A percentile compares a stretch with the other conserved stretches of the same genome.
Conservation (phyloP, 2,329 filamentous ascomycete species). For the Neopestalotiopsis rosae region DNA sequence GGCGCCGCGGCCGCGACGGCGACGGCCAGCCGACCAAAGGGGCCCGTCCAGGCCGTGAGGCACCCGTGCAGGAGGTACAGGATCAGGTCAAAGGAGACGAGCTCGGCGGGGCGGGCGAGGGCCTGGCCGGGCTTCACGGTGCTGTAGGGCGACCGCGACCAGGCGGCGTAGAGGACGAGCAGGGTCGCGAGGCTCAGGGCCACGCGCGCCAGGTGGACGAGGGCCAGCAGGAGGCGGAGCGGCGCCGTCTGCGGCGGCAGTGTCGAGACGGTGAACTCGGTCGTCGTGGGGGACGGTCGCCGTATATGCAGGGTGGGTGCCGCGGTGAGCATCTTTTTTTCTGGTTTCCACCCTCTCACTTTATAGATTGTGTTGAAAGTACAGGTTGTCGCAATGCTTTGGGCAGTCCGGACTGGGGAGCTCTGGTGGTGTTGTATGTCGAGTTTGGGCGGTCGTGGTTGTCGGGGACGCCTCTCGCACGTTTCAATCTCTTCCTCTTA, state of each 20-base stretch:
- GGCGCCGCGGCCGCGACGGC: constrained; percentile 42
- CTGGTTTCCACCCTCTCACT: neutral
- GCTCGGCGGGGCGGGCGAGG: constrained; percentile 16
- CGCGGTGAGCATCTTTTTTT: constrained; percentile 62
- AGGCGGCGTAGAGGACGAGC: constrained; percentile 56
- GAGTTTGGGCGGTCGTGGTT: too few species aligned
- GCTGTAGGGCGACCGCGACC: constrained; percentile 41
- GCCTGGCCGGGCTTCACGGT: constrained; percentile 21
- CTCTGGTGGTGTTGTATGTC: too few species aligned
- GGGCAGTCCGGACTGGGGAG: too few species aligned
- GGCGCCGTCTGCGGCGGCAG: constrained; percentile 60
- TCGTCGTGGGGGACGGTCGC: constrained; percentile 84
- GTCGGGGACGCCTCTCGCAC: too few species aligned
- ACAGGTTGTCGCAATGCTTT: too few species aligned
- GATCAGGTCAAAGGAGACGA: constrained; percentile 27
- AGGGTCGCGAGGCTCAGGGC: constrained; percentile 46
- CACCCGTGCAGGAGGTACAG: constrained; percentile 25
- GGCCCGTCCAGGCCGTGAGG: constrained; percentile 25
- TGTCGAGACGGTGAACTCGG: constrained; percentile 90
- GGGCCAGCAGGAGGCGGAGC: constrained; percentile 49
- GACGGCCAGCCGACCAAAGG: constrained; percentile 37
- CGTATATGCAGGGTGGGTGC: constrained; percentile 65
- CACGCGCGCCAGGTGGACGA: constrained; percentile 51
- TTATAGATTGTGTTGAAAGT: too few species aligned
- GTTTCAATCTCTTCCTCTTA: neutral